Percentiles rank a stretch among this genome's conserved stretches.
Evolutionary conservation across 2,329 filamentous ascomycete genomes (phyloP).

Genomic region (Cladobotryum protrusum): DNA sequence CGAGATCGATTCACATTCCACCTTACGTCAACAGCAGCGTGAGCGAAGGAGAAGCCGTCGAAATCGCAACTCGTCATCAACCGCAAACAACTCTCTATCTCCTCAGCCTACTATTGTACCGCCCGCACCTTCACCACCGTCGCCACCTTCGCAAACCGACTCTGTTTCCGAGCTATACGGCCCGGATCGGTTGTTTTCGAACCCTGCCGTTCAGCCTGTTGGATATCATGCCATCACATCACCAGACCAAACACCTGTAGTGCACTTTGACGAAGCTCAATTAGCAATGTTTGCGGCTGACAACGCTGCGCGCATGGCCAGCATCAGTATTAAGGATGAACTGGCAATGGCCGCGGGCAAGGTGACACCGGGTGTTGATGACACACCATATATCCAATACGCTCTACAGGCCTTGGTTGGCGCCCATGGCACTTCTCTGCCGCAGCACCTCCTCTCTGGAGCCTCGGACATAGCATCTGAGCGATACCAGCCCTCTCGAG

Average conservation of each 20-base stretch:
- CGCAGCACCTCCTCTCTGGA: slow-evolving; percentile 43
- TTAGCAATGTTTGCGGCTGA: slow-evolving; percentile 33
- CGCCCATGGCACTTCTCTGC: slow-evolving; percentile 56
- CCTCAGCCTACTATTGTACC: slow-evolving; percentile 29
- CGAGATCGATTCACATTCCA: background rate
- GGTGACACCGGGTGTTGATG: slow-evolving; percentile 72
- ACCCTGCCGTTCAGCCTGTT: slow-evolving; percentile 23
- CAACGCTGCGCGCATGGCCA: slow-evolving; percentile 26
- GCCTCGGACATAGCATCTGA: slow-evolving; percentile 27
- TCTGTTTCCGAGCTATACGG: slow-evolving; percentile 39
- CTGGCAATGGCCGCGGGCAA: slow-evolving; percentile 43
- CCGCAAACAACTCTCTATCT: slow-evolving; percentile 21
- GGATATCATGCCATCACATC: slow-evolving; percentile 7
- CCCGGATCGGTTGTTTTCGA: slow-evolving; percentile 32
- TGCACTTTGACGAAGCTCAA: slow-evolving; percentile 35
- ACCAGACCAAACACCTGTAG: slow-evolving; percentile 12
- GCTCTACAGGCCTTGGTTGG: slow-evolving; percentile 82
- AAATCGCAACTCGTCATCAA: slow-evolving; percentile 1
- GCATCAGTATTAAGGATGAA: slow-evolving; percentile 47
- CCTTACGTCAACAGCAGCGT: slow-evolving; percentile 9
- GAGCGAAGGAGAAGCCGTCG: slow-evolving; percentile 1
- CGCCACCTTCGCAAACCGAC: slow-evolving; percentile 29
- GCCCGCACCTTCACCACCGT: slow-evolving; percentile 24
- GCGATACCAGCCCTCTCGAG: slow-evolving; percentile 22
- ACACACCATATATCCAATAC: slow-evolving; percentile 82